Evolutionary conservation across 2,329 filamentous ascomycete genomes (phyloP).

Genomic region (Aaosphaeria pasadenensis): DNA sequence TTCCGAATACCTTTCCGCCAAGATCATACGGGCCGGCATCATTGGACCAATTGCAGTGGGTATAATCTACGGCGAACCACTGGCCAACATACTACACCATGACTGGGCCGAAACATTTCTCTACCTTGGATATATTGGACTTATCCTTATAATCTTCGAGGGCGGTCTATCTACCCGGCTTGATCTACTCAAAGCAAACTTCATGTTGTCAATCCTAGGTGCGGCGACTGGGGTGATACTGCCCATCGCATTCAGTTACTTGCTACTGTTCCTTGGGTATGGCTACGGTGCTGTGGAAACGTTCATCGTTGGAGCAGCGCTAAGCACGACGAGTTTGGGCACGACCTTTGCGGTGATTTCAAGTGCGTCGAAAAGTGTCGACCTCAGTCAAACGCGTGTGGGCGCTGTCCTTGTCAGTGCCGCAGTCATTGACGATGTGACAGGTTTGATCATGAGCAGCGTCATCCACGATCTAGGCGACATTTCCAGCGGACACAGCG

Average conservation of each 20-base stretch:
- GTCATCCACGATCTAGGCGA: constrained; percentile 23
- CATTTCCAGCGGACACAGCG: constrained; percentile 7
- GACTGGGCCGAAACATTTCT: constrained; percentile 48
- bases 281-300: constrained; percentile 35
- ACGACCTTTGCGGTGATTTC: constrained; percentile 38
- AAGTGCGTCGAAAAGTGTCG: constrained; percentile 29
- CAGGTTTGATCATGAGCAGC: constrained; percentile 43
- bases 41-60: constrained; percentile 49
- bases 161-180: constrained; percentile 48
- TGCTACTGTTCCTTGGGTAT: constrained; percentile 44
- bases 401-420: constrained; percentile 47
- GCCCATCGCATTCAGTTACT: constrained; percentile 37
- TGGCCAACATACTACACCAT: constrained; percentile 44
- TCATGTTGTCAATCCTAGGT: constrained; percentile 40
- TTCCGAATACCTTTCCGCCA: constrained; percentile 41
- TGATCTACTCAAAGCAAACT: constrained; percentile 46
- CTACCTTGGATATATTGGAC: constrained; percentile 47
- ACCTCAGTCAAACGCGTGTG: constrained; percentile 43
- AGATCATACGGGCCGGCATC: constrained; percentile 44
- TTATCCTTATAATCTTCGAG: constrained; percentile 52
- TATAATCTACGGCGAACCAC: constrained; percentile 45
- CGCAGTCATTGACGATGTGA: constrained; percentile 48
- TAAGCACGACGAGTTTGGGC: constrained; percentile 21
- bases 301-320: constrained; percentile 27
- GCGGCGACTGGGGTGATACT: constrained; percentile 46